Base-by-base conservation (phyloP, 257 asterid species). In the Nicotiana attenuata region DNA sequence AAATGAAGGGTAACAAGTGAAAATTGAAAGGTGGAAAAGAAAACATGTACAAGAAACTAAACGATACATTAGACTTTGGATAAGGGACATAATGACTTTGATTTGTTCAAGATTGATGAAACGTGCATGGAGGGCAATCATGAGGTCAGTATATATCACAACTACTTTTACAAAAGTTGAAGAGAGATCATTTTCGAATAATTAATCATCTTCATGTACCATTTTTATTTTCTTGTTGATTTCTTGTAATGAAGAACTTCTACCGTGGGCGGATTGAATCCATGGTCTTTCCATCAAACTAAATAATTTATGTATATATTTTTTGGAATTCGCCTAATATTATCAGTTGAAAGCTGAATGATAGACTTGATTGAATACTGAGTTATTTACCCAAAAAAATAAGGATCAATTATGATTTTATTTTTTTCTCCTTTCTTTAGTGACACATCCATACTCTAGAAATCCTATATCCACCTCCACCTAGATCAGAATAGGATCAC, bases 121-220 rank as follows among this genome's bases (percentile, higher is more conserved):
- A 79, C 61, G 60, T 79, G 82, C 82, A 61, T 79, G 75, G 82
- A 38, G 22, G 71, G 82, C 47, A 79, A 79, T 79, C 76, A 79
- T 61, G 33, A 50, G 41, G 82, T 79, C 8, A 65, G 60, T 31
- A 31, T 31, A 31, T 31, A 4, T 61, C 24, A 80, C 50, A 60
- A 20, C 63, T 80, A 10, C 73, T 63, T 79, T 61, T 24, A 41
- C 52, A 80, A 80, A 80, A 80, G 63, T 63, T 63, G 63, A 14
- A 45, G 28, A 63, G 38, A 78, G 33, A 57, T 78, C 20, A 78
- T 78, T 35, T 60, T 78, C 71, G 14, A 22, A 78, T 60, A 60
- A 78, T n/a, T 59, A 78, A 59, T n/a, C 71, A 59, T 56, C 55
- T 31, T 41, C 20, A 78, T 29, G 10, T 73, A 38, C 11, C 5